Evolutionary conservation across 148 eudicot genomes (phyloP).

Genomic region (Suaeda aralocaspica): DNA sequence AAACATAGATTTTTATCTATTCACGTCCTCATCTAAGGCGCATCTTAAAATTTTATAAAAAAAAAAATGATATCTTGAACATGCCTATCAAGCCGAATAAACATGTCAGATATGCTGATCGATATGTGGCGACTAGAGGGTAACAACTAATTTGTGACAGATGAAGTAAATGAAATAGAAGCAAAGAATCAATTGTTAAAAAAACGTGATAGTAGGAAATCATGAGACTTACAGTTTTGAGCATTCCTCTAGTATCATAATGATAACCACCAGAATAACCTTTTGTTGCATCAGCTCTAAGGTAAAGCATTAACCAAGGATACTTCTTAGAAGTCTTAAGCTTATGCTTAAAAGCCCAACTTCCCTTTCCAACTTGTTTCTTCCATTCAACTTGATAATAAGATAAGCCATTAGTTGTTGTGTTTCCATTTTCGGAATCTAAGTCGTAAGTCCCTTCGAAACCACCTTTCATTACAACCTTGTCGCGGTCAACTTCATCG

Average conservation of each 20-base stretch:
- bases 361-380: conserved; percentile 41
- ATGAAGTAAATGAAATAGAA: too few species aligned
- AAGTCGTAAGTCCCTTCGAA: conserved; percentile 62
- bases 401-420: conserved; percentile 25
- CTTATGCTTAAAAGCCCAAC: conserved; percentile 57
- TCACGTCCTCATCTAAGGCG: too few species aligned
- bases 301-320: conserved; percentile 66
- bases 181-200: too few species aligned
- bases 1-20: too few species aligned
- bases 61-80: too few species aligned
- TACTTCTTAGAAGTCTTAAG: conserved; percentile 46
- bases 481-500: not conserved
- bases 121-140: too few species aligned
- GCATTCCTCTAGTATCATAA: conserved; percentile 62
- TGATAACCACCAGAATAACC: conserved; percentile 66
- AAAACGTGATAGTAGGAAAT: too few species aligned
- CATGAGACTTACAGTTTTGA: conserved; percentile 59
- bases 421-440: conserved; percentile 20
- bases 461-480: conserved; percentile 43
- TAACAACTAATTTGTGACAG: too few species aligned
- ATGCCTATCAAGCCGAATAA: too few species aligned
- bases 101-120: too few species aligned
- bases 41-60: too few species aligned
- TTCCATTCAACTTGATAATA: conserved; percentile 58
- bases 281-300: conserved; percentile 57